Percentiles rank a stretch among this genome's conserved stretches.
These are phyloP conservation scores for Lepiota brunneoincarnata DNA, from an alignment of 768 basidiomycete genomes.

Conservation along the genomic window DNA sequence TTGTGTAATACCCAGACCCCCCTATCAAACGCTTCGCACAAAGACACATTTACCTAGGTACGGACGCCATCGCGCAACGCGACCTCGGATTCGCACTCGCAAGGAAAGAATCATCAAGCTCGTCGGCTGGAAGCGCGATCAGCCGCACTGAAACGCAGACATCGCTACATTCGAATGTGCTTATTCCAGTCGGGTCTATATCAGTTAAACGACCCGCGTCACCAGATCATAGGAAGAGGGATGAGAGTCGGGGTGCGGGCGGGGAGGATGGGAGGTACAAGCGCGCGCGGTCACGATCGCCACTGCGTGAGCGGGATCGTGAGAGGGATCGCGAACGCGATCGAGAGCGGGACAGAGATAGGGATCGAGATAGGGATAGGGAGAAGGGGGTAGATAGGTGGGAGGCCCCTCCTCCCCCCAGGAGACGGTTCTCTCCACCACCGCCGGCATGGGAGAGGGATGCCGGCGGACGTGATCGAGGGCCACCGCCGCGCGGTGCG, in stretches of 20 bases:
- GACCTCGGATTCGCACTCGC: slow-evolving; percentile 81
- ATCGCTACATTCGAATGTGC: slow-evolving; percentile 23
- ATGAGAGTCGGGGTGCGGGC: slow-evolving; percentile 21
- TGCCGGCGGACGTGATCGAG: slow-evolving; percentile 17
- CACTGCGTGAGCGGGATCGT: slow-evolving; percentile 16
- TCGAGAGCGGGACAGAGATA: slow-evolving; percentile 25
- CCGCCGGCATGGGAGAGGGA: slow-evolving; percentile 42
- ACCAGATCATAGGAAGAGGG: slow-evolving; percentile 31
- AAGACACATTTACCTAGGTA: slow-evolving; percentile 76
- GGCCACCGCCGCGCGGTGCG: slow-evolving; percentile 14
- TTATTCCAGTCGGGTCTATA: slow-evolving; percentile 6
- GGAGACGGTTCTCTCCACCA: slow-evolving; percentile 47
- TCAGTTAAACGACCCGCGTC: slow-evolving; percentile 36
- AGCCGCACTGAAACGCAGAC: slow-evolving; percentile 34
- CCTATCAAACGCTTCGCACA: slow-evolving; percentile 91
- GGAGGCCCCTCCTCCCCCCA: slow-evolving; percentile 29
- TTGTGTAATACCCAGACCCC: slow-evolving; percentile 74
- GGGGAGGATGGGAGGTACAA: slow-evolving; percentile 34
- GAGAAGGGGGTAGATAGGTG: slow-evolving; percentile 28
- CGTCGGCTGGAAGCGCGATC: slow-evolving; percentile 16
- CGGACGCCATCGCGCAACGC: slow-evolving; percentile 84
- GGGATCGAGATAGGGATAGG: slow-evolving; percentile 29
- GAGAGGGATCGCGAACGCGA: slow-evolving; percentile 12
- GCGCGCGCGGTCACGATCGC: slow-evolving; percentile 24
- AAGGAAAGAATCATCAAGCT: slow-evolving; percentile 27